phyloP scores from a whole-genome alignment of 2,329 filamentous ascomycete species.

The Ophiostoma quercus region DNA sequence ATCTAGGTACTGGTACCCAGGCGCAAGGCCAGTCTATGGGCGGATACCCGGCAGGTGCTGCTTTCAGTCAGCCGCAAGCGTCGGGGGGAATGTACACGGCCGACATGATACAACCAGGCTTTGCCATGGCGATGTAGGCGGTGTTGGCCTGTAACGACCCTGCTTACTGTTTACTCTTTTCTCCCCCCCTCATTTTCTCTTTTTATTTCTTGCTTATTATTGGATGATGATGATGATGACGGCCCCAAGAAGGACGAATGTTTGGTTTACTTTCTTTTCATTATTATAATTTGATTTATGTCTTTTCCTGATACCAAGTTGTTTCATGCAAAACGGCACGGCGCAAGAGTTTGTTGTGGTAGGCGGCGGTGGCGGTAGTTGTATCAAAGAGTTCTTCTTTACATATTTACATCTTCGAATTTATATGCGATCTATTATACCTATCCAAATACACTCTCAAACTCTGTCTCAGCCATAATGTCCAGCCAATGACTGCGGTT shows the following conservation, averaged over 20 bases:
- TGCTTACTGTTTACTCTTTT: not conserved
- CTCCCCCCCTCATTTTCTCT: not conserved
- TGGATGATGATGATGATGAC: not conserved
- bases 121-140: constrained; percentile 9
- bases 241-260: not conserved
- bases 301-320: not conserved
- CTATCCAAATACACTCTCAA: constrained; percentile 26
- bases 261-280: not conserved
- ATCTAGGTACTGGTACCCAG: not conserved
- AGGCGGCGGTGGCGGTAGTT: not conserved
- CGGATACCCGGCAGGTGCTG: not conserved
- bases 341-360: not conserved
- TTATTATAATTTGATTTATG: not conserved
- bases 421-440: too few species aligned
- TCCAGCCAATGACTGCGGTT: constrained; percentile 26
- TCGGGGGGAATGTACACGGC: not conserved
- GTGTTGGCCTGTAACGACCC: not conserved
- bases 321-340: not conserved
- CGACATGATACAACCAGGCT: constrained; percentile 12
- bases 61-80: not conserved
- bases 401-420: too few species aligned
- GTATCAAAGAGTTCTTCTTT: not conserved
- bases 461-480: constrained; percentile 24
- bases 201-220: not conserved
- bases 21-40: not conserved